These are phyloP conservation scores for Globisporangium cystogenes DNA, from an alignment of 352 stramenopile genomes.

Conservation along the genomic window DNA sequence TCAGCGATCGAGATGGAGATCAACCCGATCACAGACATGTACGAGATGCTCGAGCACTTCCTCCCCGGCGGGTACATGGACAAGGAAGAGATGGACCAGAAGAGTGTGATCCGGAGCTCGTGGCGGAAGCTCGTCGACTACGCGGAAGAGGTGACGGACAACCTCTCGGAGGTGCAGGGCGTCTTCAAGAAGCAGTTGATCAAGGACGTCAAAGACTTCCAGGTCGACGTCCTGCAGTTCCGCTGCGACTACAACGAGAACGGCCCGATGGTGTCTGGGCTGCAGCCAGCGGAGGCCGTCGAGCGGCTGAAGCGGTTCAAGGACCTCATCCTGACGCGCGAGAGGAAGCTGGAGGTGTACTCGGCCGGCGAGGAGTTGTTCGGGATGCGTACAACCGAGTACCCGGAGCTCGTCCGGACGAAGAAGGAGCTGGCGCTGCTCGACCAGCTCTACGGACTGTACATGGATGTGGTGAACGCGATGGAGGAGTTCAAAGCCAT, in stretches of 20 bases:
- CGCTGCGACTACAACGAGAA: conserved; percentile 58
- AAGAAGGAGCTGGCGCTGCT: conserved; percentile 84
- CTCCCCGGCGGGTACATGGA: conserved; percentile 82
- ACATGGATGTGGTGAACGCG: conserved; percentile 80
- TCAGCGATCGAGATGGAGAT: conserved; percentile 89
- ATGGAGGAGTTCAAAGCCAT: conserved; percentile 66
- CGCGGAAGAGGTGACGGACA: conserved; percentile 86
- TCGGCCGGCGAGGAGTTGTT: conserved; percentile 87
- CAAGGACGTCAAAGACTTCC: conserved; percentile 84
- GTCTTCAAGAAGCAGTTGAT: conserved; percentile 90
- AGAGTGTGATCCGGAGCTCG: conserved; percentile 72
- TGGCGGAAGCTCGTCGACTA: conserved; percentile 89
- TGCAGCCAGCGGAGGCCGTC: conserved; percentile 77
- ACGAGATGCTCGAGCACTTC: conserved; percentile 87
- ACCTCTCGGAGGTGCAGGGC: conserved; percentile 76
- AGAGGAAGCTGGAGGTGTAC: conserved; percentile 87
- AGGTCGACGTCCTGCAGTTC: conserved; percentile 61
- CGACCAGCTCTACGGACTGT: conserved; percentile 87
- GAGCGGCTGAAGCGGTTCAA: conserved; percentile 85
- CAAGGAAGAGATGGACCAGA: conserved; percentile 90
- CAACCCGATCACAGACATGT: conserved; percentile 87
- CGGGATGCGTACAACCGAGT: conserved; percentile 71
- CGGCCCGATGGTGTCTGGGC: conserved; percentile 66
- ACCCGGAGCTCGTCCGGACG: conserved; percentile 80
- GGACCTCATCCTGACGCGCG: conserved; percentile 63